A percentile compares a stretch with the other conserved stretches of the same genome.
Conservation (phyloP, 2,329 filamentous ascomycete genomes). For the Fusarium odoratissimum region DNA sequence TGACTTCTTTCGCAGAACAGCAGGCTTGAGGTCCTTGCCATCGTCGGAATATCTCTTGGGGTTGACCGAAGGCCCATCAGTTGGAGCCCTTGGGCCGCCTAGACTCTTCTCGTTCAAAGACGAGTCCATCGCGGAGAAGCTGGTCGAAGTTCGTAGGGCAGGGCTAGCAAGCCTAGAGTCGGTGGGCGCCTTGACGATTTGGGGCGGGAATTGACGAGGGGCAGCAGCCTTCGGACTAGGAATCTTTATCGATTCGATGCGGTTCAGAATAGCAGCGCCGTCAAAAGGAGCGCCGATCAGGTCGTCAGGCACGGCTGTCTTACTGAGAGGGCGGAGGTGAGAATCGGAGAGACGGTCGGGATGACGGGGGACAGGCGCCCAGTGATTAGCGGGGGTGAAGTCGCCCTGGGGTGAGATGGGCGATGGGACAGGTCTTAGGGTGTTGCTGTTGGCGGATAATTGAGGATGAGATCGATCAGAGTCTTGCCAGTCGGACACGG, state of each 20-base stretch:
- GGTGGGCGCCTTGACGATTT: constrained; percentile 62
- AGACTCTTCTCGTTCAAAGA: constrained; percentile 53
- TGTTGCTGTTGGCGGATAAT: constrained; percentile 57
- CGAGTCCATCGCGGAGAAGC: constrained; percentile 55
- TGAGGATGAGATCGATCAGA: constrained; percentile 46
- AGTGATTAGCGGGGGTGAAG: constrained; percentile 54
- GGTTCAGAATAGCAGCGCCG: constrained; percentile 70
- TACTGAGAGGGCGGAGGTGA: constrained; percentile 42
- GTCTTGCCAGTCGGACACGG: constrained; percentile 61
- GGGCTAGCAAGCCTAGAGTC: constrained; percentile 65
- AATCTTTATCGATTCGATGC: constrained; percentile 65
- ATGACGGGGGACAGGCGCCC: constrained; percentile 45
- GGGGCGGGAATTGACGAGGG: constrained; percentile 48
- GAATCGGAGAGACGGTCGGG: constrained; percentile 45
- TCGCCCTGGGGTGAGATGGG: constrained; percentile 60
- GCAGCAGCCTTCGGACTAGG: constrained; percentile 46
- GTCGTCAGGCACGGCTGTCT: constrained; percentile 59
- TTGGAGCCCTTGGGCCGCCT: constrained; percentile 49
- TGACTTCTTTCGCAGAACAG: constrained; percentile 81
- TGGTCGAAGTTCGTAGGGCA: constrained; percentile 72
- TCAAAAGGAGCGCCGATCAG: constrained; percentile 74
- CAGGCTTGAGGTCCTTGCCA: constrained; percentile 69
- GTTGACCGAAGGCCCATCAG: constrained; percentile 59
- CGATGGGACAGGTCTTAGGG: constrained; percentile 59
- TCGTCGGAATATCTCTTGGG: constrained; percentile 86